A percentile compares a stretch with the other conserved stretches of the same genome.
Evolutionary conservation across 257 asterid species (phyloP).

Genomic region (Coffea canephora): DNA sequence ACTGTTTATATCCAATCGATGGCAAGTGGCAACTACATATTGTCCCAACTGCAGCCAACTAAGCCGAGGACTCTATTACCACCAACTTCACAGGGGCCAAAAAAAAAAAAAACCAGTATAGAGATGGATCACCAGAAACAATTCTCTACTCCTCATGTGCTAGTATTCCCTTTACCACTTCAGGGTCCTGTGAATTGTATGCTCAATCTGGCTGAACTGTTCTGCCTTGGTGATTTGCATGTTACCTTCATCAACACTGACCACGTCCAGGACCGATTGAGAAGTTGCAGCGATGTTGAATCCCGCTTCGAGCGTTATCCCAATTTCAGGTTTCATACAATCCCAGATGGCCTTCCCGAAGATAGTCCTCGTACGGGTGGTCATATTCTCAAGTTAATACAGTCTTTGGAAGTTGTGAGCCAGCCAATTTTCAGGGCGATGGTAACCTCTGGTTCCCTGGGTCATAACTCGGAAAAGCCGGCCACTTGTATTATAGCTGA

Average conservation of each 20-base stretch:
- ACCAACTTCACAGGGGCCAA: neutral
- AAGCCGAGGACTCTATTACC: neutral
- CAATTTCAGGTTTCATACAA: conserved; percentile 29
- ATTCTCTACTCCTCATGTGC: conserved; percentile 40
- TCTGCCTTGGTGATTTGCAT: conserved; percentile 32
- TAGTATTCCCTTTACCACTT: conserved; percentile 61
- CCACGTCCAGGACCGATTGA: conserved; percentile 52
- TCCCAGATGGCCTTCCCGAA: conserved; percentile 58
- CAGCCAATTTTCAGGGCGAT: conserved; percentile 36
- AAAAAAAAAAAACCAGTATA: too few species aligned
- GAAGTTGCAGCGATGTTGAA: conserved; percentile 20
- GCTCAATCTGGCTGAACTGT: conserved; percentile 56
- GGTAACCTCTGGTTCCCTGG: conserved; percentile 24
- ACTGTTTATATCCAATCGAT: neutral
- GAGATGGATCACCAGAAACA: conserved; percentile 19
- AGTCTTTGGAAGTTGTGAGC: conserved; percentile 34
- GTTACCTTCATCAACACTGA: conserved; percentile 72
- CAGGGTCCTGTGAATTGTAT: conserved; percentile 61
- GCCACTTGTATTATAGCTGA: conserved; percentile 49
- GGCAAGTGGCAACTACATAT: too few species aligned
- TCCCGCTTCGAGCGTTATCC: conserved; percentile 32
- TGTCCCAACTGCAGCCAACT: neutral
- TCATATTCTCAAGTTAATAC: conserved; percentile 28
- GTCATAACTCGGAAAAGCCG: conserved; percentile 25
- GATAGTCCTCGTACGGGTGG: conserved; percentile 37